A percentile compares a stretch with the other conserved stretches of the same genome.
phyloP scores from a whole-genome alignment of 176 grass and related monocot species.

The Avena sativa region DNA sequence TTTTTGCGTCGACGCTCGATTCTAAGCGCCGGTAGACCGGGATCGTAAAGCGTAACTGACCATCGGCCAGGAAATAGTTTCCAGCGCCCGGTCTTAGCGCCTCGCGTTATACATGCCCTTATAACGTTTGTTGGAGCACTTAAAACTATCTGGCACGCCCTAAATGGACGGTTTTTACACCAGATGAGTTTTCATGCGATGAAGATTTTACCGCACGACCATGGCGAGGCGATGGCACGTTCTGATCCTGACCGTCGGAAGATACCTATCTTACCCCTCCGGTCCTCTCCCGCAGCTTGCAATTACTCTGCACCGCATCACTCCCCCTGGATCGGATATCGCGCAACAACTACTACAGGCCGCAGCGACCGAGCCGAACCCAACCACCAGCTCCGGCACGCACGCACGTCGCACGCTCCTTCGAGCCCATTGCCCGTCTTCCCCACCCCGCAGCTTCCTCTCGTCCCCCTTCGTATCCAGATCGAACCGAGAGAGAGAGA shows the following conservation, averaged over 20 bases:
- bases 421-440: background rate
- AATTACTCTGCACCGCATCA: background rate
- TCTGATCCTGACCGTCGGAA: slow-evolving; percentile 37
- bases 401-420: background rate
- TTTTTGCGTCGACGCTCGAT: too few relatives aligned
- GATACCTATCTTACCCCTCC: slow-evolving; percentile 26
- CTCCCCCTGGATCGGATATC: background rate
- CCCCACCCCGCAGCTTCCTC: slow-evolving; percentile 23
- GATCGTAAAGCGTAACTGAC: too few relatives aligned
- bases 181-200: too few relatives aligned
- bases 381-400: slow-evolving; percentile 26
- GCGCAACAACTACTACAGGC: background rate
- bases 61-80: too few relatives aligned
- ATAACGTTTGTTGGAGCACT: too few relatives aligned
- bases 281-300: background rate
- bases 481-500: slow-evolving; percentile 46
- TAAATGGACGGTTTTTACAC: too few relatives aligned
- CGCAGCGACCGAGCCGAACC: background rate
- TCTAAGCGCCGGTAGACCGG: too few relatives aligned
- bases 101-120: too few relatives aligned
- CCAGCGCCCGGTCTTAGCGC: too few relatives aligned
- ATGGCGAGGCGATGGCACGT: background rate
- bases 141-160: too few relatives aligned
- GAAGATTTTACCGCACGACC: too few relatives aligned
- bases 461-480: slow-evolving; percentile 8